Evolutionary conservation across 2,329 filamentous ascomycete species (phyloP), one percentile per base, ranked within the genome.

Genomic region (Pseudogymnoascus sp.): DNA sequence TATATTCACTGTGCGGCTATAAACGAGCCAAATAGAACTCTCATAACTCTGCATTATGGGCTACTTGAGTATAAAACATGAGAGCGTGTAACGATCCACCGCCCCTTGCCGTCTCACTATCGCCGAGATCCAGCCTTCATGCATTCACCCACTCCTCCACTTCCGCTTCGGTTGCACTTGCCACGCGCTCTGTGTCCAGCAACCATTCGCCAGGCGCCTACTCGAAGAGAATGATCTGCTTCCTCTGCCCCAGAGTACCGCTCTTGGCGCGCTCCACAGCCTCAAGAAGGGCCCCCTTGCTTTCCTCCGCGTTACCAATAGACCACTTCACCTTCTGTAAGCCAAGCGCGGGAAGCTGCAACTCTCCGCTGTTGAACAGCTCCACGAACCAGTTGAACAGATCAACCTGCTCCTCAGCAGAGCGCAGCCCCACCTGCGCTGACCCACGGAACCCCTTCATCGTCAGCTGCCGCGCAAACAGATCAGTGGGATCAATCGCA

Each of bases 201-300:
- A 34, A 57, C 25, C 25, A 19, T 19, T 2, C 5, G n/a, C n/a
- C 10, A 57, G 28, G 19, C 48, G 25, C 14, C 25, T 57, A 57
- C 25, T 57, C 25, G 48, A 57, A 57, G n/a, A 57, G n/a, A 7
- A 57, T 57, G 48, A 57, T 57, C 48, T 57, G 48, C 48, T 57
- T 57, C 6, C 48, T 34, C 25, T 57, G 48, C 3, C 48, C 48
- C 16, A 57, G n/a, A 31, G 48, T 25, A 57, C 48, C 48, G 2
- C 25, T 28, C n/a, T 28, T 57, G 6, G 48, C 48, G n/a, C 48
- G 48, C 25, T 57, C 28, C 48, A 57, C 48, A 34, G 48, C 48
- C 48, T 57, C 48, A 5, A 57, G 48, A 57, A 57, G 8, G 1
- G 0, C 8, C n/a, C 2, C 25, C 25, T 57, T 57, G 25, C 48